phyloP scores from a whole-genome alignment of 345 rosid species.

The Hibiscus mutabilis region DNA sequence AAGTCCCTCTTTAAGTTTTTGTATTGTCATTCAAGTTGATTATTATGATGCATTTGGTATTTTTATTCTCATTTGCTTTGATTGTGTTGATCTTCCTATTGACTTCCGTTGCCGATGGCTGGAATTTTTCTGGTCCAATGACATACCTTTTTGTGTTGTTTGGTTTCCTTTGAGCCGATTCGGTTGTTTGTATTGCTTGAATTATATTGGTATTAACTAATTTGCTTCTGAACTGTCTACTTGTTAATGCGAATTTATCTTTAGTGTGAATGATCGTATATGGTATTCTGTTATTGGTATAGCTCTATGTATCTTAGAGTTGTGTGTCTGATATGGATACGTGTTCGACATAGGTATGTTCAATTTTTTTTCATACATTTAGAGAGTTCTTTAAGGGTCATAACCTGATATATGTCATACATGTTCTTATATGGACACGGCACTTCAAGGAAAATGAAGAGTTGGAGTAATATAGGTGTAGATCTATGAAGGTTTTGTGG shows the following conservation, averaged over 20 bases:
- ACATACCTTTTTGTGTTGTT: neutral
- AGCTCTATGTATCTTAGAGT: neutral
- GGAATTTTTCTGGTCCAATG: neutral
- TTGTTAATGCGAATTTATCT: neutral
- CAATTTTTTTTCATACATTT: neutral
- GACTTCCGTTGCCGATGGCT: neutral
- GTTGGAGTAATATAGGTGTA: neutral
- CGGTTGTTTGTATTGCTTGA: neutral
- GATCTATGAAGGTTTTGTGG: neutral
- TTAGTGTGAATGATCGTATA: neutral
- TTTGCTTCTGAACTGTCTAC: neutral
- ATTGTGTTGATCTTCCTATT: neutral
- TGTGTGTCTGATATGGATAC: neutral
- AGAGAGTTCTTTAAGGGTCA: neutral
- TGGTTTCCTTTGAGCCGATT: constrained; percentile 1
- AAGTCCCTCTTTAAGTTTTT: neutral
- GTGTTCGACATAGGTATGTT: neutral
- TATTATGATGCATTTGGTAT: neutral
- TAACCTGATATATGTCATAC: neutral
- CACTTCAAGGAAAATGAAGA: neutral
- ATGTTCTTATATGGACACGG: neutral
- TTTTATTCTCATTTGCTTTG: neutral
- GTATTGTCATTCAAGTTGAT: neutral
- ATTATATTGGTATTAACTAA: neutral
- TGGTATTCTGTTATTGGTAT: neutral